A percentile compares a stretch with the other conserved stretches of the same genome.
These are phyloP conservation scores for Penicillium riverlandense DNA, from an alignment of 495 filamentous ascomycete species.

Conservation along the genomic window DNA sequence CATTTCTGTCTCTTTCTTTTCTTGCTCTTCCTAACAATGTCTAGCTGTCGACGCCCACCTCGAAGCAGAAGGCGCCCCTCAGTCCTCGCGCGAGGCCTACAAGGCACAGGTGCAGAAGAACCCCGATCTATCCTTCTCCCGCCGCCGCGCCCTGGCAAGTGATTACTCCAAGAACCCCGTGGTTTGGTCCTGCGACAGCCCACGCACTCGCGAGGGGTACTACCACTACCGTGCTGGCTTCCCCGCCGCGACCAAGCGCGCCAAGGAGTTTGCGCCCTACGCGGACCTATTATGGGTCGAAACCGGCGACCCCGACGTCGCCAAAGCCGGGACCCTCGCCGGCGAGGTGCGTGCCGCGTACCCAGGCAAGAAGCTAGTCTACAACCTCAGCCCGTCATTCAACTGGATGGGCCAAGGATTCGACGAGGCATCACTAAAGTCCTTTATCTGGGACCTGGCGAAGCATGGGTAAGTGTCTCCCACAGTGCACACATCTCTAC, in stretches of 20 bases:
- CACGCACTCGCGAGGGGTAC: constrained; percentile 89
- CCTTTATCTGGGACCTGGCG: constrained; percentile 93
- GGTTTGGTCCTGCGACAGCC: constrained; percentile 83
- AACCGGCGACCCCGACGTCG: constrained; percentile 79
- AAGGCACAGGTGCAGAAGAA: constrained; percentile 47
- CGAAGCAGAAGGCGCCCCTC: constrained; percentile 48
- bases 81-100: constrained; percentile 61
- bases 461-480: constrained; percentile 56
- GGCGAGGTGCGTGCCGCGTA: constrained; percentile 55
- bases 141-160: constrained; percentile 63
- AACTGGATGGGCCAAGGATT: constrained; percentile 98
- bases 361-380: constrained; percentile 84
- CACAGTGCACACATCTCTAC: too few relatives aligned
- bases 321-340: constrained; percentile 67
- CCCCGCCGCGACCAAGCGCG: constrained; percentile 83
- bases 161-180: constrained; percentile 59
- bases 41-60: constrained; percentile 69
- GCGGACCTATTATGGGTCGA: constrained; percentile 97
- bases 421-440: constrained; percentile 65
- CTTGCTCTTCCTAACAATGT: constrained; percentile 9
- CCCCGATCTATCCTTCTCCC: constrained; percentile 66
- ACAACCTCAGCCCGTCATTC: constrained; percentile 93
- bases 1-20: not conserved
- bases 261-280: constrained; percentile 82
- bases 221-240: constrained; percentile 93